Base-by-base conservation (phyloP, 345 rosid species). In the Cardiospermum halicacabum region DNA sequence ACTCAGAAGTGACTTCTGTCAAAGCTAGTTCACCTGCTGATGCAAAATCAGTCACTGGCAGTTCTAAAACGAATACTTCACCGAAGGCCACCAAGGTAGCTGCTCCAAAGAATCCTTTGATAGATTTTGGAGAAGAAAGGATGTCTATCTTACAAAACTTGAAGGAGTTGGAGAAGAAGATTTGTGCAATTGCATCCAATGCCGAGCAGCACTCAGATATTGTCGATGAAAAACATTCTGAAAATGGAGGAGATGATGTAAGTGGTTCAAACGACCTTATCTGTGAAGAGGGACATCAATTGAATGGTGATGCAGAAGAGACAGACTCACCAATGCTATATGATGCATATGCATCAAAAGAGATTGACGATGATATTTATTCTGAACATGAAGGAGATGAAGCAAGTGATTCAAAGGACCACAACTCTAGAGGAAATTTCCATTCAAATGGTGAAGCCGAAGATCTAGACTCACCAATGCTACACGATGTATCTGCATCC, bases 61-160 rank as follows among this genome's bases (percentile, higher is more conserved):
- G 56, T 47, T 53, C 42, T 15, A 53, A 55, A 53, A 58, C 59
- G 18, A 63, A 65, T 42, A 16, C n/a, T 16, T 40, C 43, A 36
- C 10, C 31, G 32, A 45, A 15, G 22, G 75, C 67, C 28, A 34
- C 22, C 53, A 58, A 40, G 16, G 25, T 37, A 40, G 65, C 31
- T 53, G 22, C 3, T 43, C 59, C 27, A 27, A 37, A 76, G 19
- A 62, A 69, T 58, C 72, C 74, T 27, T 67, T 70, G 49, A 10
- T n/a, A 16, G 79, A 80, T 48, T 77, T 85, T 56, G 77, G 84
- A 18, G 89, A 81, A 58, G 96, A 85, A 66, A 79, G 77, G 21
- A 36, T 64, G 11, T 77, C 70, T 57, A 80, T 88, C 58, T 58
- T 65, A 1, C 68, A 53, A 56, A 71, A 71, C 65, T 54, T 88